These are phyloP conservation scores for Phenoliferia sp. DNA, from an alignment of 1,284 basidiomycete genomes.

Conservation along the genomic window DNA sequence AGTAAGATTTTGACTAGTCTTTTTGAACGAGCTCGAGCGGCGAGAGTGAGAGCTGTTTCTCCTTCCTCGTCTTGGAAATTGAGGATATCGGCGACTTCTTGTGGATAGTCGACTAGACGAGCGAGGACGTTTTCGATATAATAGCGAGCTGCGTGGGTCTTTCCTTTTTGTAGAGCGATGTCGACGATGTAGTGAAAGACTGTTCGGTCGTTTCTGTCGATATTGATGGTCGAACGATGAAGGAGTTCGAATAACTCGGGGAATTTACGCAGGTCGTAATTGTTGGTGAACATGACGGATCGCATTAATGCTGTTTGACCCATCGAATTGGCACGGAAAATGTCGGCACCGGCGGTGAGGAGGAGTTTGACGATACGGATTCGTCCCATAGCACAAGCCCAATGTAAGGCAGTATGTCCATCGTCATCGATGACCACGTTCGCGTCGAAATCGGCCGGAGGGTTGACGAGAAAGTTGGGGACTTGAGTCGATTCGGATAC, in stretches of 20 bases:
- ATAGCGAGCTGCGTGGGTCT: slow-evolving; percentile 95
- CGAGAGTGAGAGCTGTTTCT: slow-evolving; percentile 95
- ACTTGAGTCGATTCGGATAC: slow-evolving; percentile 95
- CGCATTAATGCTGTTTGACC: slow-evolving; percentile 99
- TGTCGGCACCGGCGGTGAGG: slow-evolving; percentile 88
- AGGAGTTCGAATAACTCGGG: slow-evolving; percentile 95
- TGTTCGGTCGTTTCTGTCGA: slow-evolving; percentile 95
- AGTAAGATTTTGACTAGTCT: slow-evolving; percentile 93
- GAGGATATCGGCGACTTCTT: slow-evolving; percentile 95
- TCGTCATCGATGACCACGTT: slow-evolving; percentile 98
- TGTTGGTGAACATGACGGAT: slow-evolving; percentile 99
- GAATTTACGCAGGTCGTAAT: slow-evolving; percentile 98
- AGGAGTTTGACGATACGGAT: slow-evolving; percentile 94
- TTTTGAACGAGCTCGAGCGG: slow-evolving; percentile 91
- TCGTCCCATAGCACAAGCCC: slow-evolving; percentile 99
- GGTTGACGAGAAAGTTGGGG: slow-evolving; percentile 79
- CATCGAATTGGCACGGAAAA: slow-evolving; percentile 93
- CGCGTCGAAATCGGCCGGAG: slow-evolving; percentile 88
- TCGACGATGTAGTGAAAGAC: slow-evolving; percentile 99
- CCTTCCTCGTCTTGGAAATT: slow-evolving; percentile 99
- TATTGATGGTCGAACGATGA: slow-evolving; percentile 95
- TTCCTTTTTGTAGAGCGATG: slow-evolving; percentile 95
- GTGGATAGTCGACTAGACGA: slow-evolving; percentile 88
- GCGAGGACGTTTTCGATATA: slow-evolving; percentile 96
- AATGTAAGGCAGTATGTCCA: slow-evolving; percentile 94